phyloP scores from a whole-genome alignment of 306 rosid species.

The Pyrus bretschneideri region DNA sequence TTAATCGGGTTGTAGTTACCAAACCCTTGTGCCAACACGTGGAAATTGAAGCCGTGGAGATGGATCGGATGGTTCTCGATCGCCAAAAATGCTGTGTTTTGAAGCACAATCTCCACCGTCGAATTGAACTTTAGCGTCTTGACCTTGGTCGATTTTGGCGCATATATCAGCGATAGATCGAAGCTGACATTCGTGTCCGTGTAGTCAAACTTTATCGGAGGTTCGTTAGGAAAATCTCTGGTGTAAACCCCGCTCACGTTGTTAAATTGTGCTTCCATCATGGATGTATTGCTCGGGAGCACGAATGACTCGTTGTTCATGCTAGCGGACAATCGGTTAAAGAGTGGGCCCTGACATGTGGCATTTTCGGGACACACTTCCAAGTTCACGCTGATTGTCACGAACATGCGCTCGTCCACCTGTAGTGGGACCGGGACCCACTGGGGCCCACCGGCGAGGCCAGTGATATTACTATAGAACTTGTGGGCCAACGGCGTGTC shows the following conservation, averaged over 20 bases:
- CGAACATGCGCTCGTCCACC: slow-evolving; percentile 49
- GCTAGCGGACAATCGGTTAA: slow-evolving; percentile 34
- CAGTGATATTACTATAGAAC: slow-evolving; percentile 36
- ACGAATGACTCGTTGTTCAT: slow-evolving; percentile 68
- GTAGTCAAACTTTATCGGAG: slow-evolving; percentile 32
- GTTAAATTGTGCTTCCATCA: slow-evolving; percentile 39
- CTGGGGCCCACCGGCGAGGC: slow-evolving; percentile 32
- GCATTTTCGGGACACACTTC: slow-evolving; percentile 12
- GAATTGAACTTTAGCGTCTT: slow-evolving; percentile 53
- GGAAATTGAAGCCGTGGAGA: slow-evolving; percentile 62
- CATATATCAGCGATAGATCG: slow-evolving; percentile 7
- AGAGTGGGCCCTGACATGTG: slow-evolving; percentile 25
- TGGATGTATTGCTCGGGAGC: slow-evolving; percentile 30
- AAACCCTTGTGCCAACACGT: slow-evolving; percentile 62
- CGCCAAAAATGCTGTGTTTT: slow-evolving; percentile 30
- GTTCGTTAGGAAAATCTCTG: slow-evolving; percentile 38
- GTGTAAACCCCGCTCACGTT: slow-evolving; percentile 34
- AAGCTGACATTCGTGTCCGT: slow-evolving; percentile 3
- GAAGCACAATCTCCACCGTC: slow-evolving; percentile 47
- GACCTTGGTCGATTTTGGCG: slow-evolving; percentile 45
- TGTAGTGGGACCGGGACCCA: slow-evolving; percentile 43
- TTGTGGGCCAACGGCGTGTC: slow-evolving; percentile 51
- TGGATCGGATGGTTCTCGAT: slow-evolving; percentile 58
- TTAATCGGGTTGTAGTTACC: slow-evolving; percentile 32
- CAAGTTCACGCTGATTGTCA: slow-evolving; percentile 34